Conservation (phyloP, 768 basidiomycete genomes). For the Candolleomyces eurysporus region DNA sequence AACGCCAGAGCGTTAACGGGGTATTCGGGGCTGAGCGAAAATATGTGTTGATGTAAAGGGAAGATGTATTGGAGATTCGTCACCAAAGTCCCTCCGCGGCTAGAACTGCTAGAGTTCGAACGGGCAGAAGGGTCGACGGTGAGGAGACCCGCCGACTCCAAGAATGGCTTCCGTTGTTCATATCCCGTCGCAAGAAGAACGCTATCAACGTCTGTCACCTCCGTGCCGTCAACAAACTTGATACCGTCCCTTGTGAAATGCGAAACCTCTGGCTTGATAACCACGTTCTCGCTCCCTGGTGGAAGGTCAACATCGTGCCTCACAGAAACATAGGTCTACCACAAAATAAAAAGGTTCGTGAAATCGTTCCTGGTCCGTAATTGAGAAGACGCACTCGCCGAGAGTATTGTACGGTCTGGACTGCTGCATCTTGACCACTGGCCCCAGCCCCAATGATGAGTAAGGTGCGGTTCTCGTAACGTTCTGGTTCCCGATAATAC, state of each 20-base stretch:
- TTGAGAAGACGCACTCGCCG: conserved; percentile 33
- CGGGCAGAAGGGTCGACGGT: conserved; percentile 26
- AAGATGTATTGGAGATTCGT: conserved; percentile 55
- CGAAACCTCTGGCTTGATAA: conserved; percentile 43
- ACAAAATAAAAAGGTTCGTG: neutral
- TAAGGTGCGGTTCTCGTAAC: conserved; percentile 40
- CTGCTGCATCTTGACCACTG: conserved; percentile 45
- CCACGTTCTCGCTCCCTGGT: conserved; percentile 20
- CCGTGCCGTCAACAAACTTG: conserved; percentile 47
- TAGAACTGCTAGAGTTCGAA: conserved; percentile 20
- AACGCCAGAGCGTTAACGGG: conserved; percentile 55
- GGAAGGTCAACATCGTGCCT: conserved; percentile 22
- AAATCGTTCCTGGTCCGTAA: neutral
- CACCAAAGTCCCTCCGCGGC: conserved; percentile 23
- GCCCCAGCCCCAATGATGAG: conserved; percentile 47
- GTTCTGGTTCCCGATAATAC: conserved; percentile 48
- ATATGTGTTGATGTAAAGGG: conserved; percentile 52
- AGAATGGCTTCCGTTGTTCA: conserved; percentile 49
- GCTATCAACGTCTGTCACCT: conserved; percentile 36
- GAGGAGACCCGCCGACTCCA: conserved; percentile 27
- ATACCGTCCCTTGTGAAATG: conserved; percentile 44
- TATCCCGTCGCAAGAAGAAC: conserved; percentile 59
- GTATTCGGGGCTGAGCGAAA: conserved; percentile 45
- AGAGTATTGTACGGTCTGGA: conserved; percentile 39
- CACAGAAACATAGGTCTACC: conserved; percentile 30